Evolutionary conservation across 179 eudicot species (phyloP).

Genomic region (Vitellaria paradoxa): DNA sequence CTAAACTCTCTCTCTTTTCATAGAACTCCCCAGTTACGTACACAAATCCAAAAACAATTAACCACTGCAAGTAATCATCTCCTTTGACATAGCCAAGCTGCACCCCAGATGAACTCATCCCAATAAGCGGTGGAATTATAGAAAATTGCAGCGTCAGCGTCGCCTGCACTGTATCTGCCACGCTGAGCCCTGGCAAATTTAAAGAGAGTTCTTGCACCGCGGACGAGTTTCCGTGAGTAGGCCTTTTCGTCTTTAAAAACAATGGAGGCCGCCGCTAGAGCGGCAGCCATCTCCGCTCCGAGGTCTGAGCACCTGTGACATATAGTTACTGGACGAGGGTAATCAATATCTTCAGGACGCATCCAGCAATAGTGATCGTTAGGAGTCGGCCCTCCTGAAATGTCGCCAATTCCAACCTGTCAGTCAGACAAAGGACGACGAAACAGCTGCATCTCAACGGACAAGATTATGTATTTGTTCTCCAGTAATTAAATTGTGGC

Average conservation of each 20-base stretch:
- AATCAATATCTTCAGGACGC: conserved; percentile 87
- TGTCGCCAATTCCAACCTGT: conserved; percentile 55
- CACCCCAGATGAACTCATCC: conserved; percentile 84
- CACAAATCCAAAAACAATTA: no score
- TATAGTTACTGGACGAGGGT: conserved; percentile 46
- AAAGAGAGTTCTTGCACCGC: conserved; percentile 56
- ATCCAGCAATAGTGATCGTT: conserved; percentile 77
- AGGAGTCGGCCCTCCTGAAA: conserved; percentile 43
- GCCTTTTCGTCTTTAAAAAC: conserved; percentile 50
- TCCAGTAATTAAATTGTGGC: no score
- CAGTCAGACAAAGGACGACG: no score
- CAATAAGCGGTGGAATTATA: conserved; percentile 74
- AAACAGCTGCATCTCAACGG: no score
- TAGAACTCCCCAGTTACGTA: no score
- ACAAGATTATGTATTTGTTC: no score
- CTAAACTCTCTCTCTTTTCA: no score
- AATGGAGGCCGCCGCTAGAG: conserved; percentile 80
- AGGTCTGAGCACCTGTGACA: conserved; percentile 49
- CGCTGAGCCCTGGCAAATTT: conserved; percentile 50
- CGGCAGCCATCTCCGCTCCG: conserved; percentile 81
- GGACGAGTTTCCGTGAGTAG: conserved; percentile 46
- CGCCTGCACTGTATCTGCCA: conserved; percentile 31
- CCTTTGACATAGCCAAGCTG: conserved; percentile 70
- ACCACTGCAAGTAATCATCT: no score
- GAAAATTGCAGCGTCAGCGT: conserved; percentile 35